Evolutionary conservation across 768 basidiomycete genomes (phyloP), one percentile per base, ranked within the genome.

Genomic region (Xerocomellus amylosporus): DNA sequence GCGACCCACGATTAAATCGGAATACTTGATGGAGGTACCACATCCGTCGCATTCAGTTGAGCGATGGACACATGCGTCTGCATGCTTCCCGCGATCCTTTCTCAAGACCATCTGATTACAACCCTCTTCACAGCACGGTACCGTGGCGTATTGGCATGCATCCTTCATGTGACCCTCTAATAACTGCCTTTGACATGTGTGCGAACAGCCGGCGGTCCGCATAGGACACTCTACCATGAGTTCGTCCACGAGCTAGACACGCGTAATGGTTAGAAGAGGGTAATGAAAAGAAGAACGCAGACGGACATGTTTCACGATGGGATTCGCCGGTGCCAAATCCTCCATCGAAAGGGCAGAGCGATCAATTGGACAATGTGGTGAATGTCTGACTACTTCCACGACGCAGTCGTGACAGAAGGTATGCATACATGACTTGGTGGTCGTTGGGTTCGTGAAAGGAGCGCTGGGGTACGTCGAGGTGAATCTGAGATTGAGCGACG

Each of bases 391-490:
- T 0, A 93, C 88, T 46, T 77, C 75, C n/a, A 74, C 61, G 55
- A 94, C 89, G 64, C 93, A 96, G 30, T 83, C 85, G n/a, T 72
- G 71, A 68, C 93, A 96, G 69, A 95, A 95, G 0, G 91, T 95
- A 66, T 93, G 93, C 55, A 81, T 77, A 62, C 93, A 95, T 8
- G 86, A 82, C 38, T 72, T 78, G 0, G 90, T 86, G 0, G 88
- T 88, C 1, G 79, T 79, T 10, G 93, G 93, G 30, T 91, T 81
- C 8, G 83, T 72, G 64, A 94, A 93, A 3, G 91, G 89, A 51
- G 78, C 77, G 22, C 86, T 87, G 63, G 31, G 15, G 46, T 20
- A 28, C 19, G 46, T 50, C 44, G 30, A 38, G 22, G 46, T 46
- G 54, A 53, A 58, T 54, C 54, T 49, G 31, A 38, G 57, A 55